Evolutionary conservation across 2,329 filamentous ascomycete genomes (phyloP), one percentile per base, ranked within the genome.

Genomic region (Aaosphaeria arxii): DNA sequence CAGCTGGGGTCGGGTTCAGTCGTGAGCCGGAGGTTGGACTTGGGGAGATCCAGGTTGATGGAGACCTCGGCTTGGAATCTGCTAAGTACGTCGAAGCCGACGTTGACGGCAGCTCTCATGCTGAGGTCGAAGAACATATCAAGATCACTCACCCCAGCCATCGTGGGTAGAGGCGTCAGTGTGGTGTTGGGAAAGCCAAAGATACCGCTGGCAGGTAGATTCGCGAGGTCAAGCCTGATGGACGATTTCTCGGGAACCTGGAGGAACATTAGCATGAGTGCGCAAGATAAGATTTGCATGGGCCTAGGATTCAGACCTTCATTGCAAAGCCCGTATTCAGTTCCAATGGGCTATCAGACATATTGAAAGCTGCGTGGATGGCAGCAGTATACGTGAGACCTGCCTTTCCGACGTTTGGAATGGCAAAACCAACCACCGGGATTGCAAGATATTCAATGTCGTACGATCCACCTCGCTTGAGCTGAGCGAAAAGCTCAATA

Each of bases 381-480:
- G 47, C 51, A 3, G 66, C 62, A 24, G 61, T 58, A 46, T 71
- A 68, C 24, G 57, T 43, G n/a, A 66, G 62, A 36, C 67, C 69
- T 11, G 68, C 67, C n/a, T 60, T 50, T 1, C 67, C 69, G 13
- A 72, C 58, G 5, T 62, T 62, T 1, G 69, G 69, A 35, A 72
- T 70, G 4, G 48, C 44, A 48, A 70, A 64, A 11, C 66, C 59
- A 7, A 66, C 45, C 13, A 68, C 53, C 5, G 64, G 66, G 7
- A 67, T 40, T 2, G 47, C 44, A 32, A 64, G 56, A 2, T 69
- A 44, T 2, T 51, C 43, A 24, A 66, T 49, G 28, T 56, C 51
- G 11, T 63, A 64, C 1, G 46, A 46, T 6, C 60, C 62, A 7
- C 54, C 62, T 5, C 30, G 38, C 30, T 55, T 50, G 7, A 64